Percentiles rank a stretch among this genome's conserved stretches.
Evolutionary conservation across 176 grass and related monocot species (phyloP).

Genomic region (Guadua angustifolia): DNA sequence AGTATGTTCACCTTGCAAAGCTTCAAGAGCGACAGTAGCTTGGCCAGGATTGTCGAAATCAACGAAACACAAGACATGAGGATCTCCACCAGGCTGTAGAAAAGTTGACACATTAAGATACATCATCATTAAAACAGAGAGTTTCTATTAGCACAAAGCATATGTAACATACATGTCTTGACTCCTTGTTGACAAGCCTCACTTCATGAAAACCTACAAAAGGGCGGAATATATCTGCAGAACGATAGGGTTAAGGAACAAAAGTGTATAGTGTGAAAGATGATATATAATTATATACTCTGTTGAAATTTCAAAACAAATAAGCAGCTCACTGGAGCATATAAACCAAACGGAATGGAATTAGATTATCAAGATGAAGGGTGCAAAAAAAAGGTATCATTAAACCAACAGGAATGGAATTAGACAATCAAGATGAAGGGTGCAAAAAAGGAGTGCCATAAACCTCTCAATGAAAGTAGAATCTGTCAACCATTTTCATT

Average conservation of each 20-base stretch:
- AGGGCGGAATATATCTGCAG: constrained; percentile 95
- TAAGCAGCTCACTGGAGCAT: neutral
- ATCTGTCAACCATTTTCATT: neutral
- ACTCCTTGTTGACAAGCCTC: constrained; percentile 98
- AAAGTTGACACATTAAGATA: constrained; percentile 23
- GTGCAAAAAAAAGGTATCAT: neutral
- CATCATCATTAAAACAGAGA: neutral
- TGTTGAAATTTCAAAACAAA: neutral
- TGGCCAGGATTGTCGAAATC: constrained; percentile 88
- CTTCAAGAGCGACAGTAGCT: constrained; percentile 84
- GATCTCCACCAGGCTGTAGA: constrained; percentile 77
- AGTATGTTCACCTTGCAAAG: constrained; percentile 90
- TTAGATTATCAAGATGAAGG: neutral
- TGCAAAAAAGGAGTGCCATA: neutral
- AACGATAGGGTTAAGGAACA: constrained; percentile 53
- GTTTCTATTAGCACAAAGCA: constrained; percentile 14
- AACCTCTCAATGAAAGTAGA: neutral
- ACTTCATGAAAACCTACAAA: constrained; percentile 99
- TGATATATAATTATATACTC: constrained; percentile 13
- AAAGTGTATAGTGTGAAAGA: neutral
- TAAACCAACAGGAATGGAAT: neutral
- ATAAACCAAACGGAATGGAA: neutral
- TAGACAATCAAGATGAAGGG: neutral
- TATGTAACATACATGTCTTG: constrained; percentile 75
- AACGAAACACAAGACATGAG: constrained; percentile 95